phyloP scores from a whole-genome alignment of 176 grass and related monocot species.

The Oryza punctata region DNA sequence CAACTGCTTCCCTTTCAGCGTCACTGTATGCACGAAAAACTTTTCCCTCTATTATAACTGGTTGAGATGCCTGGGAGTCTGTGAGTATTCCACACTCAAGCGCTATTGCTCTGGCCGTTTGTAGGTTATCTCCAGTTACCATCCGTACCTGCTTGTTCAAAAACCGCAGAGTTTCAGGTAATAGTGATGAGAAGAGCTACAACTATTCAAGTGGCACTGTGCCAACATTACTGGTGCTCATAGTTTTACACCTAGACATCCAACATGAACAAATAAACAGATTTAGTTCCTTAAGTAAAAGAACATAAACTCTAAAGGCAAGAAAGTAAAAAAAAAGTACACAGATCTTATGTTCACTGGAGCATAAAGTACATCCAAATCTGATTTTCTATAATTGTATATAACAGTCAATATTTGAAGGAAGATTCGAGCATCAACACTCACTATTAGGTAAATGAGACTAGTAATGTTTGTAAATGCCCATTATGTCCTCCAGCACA shows the following conservation, averaged over 20 bases:
- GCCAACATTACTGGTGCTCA: neutral
- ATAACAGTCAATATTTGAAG: neutral
- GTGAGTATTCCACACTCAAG: conserved; percentile 92
- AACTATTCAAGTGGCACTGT: neutral
- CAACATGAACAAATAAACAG: conserved; percentile 23
- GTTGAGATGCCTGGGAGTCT: conserved; percentile 32
- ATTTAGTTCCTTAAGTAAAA: conserved; percentile 27
- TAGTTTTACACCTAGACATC: neutral
- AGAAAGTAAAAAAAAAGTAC: neutral
- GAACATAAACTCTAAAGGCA: neutral
- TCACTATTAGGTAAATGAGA: conserved; percentile 28
- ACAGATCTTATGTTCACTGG: neutral
- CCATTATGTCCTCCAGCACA: neutral
- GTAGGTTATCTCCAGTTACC: conserved; percentile 98
- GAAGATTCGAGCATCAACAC: neutral
- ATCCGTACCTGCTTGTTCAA: conserved; percentile 72
- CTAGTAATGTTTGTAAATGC: conserved; percentile 19
- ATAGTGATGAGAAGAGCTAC: conserved; percentile 8
- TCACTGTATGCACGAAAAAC: conserved; percentile 67
- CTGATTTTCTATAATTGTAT: conserved; percentile 14
- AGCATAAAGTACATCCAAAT: neutral
- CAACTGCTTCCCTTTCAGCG: conserved; percentile 47
- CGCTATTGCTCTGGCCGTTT: conserved; percentile 92
- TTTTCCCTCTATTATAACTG: conserved; percentile 74
- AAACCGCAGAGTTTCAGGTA: conserved; percentile 18